Evolutionary conservation across 192 early-diverging fungal species (phyloP).

Genomic region (Phlyctochytrium arcticum): DNA sequence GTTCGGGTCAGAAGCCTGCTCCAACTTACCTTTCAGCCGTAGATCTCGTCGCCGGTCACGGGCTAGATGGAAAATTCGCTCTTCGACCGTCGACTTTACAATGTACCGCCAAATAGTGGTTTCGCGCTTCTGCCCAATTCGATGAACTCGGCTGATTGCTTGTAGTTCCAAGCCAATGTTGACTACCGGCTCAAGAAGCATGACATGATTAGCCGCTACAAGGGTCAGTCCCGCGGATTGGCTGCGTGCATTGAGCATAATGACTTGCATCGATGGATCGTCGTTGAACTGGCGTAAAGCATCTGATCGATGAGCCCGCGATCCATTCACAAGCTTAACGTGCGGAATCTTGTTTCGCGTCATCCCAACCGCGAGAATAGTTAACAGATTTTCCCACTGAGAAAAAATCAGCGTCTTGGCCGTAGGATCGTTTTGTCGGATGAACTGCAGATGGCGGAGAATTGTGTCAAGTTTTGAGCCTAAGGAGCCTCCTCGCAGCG

Average conservation of each 20-base stretch:
- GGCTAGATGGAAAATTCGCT: no score
- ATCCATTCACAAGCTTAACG: conserved; percentile 28
- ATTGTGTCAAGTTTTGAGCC: conserved; percentile 51
- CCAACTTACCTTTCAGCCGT: no score
- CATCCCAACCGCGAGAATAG: conserved; percentile 34
- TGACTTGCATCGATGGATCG: conserved; percentile 28
- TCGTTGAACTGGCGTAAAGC: conserved; percentile 20
- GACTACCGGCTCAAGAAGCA: conserved; percentile 52
- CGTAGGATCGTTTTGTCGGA: conserved; percentile 25
- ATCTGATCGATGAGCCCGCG: no score
- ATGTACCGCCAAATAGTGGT: conserved; percentile 50
- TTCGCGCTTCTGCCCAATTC: conserved; percentile 46
- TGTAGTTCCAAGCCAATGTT: conserved; percentile 42
- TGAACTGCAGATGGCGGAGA: conserved; percentile 36
- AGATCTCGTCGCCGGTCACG: no score
- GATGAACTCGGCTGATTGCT: conserved; percentile 49
- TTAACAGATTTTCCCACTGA: conserved; percentile 49
- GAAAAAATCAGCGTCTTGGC: conserved; percentile 48
- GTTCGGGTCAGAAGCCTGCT: no score
- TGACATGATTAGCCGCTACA: conserved; percentile 47
- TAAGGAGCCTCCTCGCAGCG: conserved; percentile 32
- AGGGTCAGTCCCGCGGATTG: conserved; percentile 53
- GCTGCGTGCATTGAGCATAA: conserved; percentile 48
- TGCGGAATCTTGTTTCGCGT: conserved; percentile 33
- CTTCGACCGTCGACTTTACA: conserved; percentile 43